Evolutionary conservation across 176 grass and related monocot genomes (phyloP).

Genomic region (Carex myosuroides): DNA sequence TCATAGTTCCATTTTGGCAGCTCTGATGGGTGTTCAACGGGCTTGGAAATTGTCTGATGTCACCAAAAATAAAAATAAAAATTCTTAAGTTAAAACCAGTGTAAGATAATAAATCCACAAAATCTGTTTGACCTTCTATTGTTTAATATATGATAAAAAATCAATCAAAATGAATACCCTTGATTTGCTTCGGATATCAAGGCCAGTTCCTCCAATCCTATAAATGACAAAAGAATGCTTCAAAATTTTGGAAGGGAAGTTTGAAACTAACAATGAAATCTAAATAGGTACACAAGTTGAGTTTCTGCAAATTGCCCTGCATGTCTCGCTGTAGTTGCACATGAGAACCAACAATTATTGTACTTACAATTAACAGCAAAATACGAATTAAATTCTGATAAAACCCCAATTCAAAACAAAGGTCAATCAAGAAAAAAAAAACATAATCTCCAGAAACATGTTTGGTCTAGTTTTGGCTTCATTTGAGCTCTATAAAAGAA

Average conservation of each 20-base stretch:
- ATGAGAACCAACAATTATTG: neutral
- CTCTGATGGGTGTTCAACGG: conserved; percentile 85
- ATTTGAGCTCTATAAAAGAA: neutral
- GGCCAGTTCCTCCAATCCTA: conserved; percentile 96
- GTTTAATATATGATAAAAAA: neutral
- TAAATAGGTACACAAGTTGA: neutral
- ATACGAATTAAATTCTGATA: neutral
- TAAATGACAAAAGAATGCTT: neutral
- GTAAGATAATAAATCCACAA: neutral
- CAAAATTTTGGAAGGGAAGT: neutral
- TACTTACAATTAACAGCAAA: neutral
- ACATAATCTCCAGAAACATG: neutral
- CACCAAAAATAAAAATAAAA: neutral
- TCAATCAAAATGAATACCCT: conserved; percentile 36
- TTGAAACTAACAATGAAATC: neutral
- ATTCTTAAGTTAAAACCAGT: neutral
- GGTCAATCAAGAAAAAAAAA: neutral
- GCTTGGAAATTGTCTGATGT: conserved; percentile 57
- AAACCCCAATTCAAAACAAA: neutral
- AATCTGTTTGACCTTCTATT: neutral
- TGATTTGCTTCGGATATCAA: conserved; percentile 98
- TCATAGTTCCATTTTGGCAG: conserved; percentile 98
- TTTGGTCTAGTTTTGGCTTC: neutral
- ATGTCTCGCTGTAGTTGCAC: neutral
- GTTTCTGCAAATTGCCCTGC: neutral